Percentiles rank a stretch among this genome's conserved stretches.
These are phyloP conservation scores for Pleurotus citrinopileatus DNA, from an alignment of 768 basidiomycete species.

Conservation along the genomic window DNA sequence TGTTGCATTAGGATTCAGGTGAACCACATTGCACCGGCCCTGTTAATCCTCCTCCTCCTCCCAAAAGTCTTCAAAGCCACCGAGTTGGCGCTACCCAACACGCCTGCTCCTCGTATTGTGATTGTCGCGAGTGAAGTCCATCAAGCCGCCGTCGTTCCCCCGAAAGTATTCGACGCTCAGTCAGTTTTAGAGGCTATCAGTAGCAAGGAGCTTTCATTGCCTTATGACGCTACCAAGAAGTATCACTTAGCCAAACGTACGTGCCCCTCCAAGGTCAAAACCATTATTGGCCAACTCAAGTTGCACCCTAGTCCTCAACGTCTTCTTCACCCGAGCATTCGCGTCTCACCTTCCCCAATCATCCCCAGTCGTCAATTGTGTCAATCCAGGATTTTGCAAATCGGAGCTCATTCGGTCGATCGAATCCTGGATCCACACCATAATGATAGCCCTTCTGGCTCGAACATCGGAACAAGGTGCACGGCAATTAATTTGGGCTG, in stretches of 20 bases:
- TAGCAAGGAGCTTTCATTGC: conserved; percentile 24
- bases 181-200: conserved; percentile 30
- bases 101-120: conserved; percentile 33
- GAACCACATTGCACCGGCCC: conserved; percentile 39
- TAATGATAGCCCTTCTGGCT: conserved; percentile 29
- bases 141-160: conserved; percentile 23
- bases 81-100: conserved; percentile 15
- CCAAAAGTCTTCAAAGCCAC: conserved; percentile 40
- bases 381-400: conserved; percentile 41
- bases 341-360: conserved; percentile 22
- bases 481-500: conserved; percentile 31
- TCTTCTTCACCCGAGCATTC: conserved; percentile 38
- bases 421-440: conserved; percentile 11
- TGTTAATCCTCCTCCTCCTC: conserved; percentile 39
- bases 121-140: conserved; percentile 44
- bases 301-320: conserved; percentile 33
- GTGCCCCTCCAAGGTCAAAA: conserved; percentile 5
- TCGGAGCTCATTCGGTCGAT: conserved; percentile 32
- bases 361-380: conserved; percentile 26
- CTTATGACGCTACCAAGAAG: conserved; percentile 17
- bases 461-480: conserved; percentile 34
- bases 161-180: conserved; percentile 19
- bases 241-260: conserved; percentile 37
- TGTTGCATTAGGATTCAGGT: conserved; percentile 38
- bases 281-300: background rate